Percentiles rank a stretch among this genome's conserved stretches.
phyloP scores from a whole-genome alignment of 345 rosid species.

The Heritiera littoralis region DNA sequence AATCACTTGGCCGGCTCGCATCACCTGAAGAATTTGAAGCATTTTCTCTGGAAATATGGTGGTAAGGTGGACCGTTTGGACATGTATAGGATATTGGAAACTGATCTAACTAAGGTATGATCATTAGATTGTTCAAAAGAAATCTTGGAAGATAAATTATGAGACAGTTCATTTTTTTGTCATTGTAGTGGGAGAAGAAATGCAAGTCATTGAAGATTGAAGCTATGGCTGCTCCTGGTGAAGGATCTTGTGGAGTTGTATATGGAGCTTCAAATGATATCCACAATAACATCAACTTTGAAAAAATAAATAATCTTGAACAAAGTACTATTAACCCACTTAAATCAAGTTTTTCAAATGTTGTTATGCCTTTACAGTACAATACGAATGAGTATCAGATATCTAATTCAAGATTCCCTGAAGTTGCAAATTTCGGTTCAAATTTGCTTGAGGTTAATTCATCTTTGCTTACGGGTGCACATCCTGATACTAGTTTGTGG shows the following conservation, averaged over 20 bases:
- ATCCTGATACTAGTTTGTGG: constrained; percentile 25
- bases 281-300: constrained; percentile 56
- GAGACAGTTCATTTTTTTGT: constrained; percentile 16
- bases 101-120: constrained; percentile 63
- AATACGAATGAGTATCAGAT: constrained; percentile 87
- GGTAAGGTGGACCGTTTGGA: constrained; percentile 59
- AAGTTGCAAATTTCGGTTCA: constrained; percentile 39
- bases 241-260: constrained; percentile 40
- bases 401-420: constrained; percentile 47
- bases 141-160: constrained; percentile 19
- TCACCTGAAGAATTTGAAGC: constrained; percentile 79
- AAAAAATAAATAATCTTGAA: constrained; percentile 49
- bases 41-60: constrained; percentile 75
- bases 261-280: constrained; percentile 66
- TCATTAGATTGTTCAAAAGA: neutral
- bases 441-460: constrained; percentile 31
- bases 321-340: constrained; percentile 41
- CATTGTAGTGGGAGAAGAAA: constrained; percentile 70
- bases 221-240: constrained; percentile 34
- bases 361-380: constrained; percentile 93
- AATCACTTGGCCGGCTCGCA: constrained; percentile 63
- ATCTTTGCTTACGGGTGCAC: constrained; percentile 24
- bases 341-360: constrained; percentile 42
- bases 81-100: constrained; percentile 51
- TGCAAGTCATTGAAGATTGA: constrained; percentile 54